Percentiles rank a stretch among this genome's conserved stretches.
These are phyloP conservation scores for Raffaelea arxii DNA, from an alignment of 2,329 filamentous ascomycete species.

Conservation along the genomic window DNA sequence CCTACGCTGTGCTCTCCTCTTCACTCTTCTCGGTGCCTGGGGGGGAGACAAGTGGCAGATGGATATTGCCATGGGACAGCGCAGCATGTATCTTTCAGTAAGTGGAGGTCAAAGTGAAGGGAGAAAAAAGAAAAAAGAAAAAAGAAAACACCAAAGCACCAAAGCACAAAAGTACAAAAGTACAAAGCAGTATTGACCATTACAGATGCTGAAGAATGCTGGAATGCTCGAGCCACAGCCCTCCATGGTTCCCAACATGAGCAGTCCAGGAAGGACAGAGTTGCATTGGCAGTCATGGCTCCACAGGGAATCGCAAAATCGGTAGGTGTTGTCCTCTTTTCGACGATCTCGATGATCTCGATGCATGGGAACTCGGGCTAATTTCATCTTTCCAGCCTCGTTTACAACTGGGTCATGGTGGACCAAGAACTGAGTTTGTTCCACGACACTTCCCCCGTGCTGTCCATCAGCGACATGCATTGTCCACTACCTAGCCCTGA, in stretches of 20 bases:
- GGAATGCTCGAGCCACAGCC: conserved; percentile 51
- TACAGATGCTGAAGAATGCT: conserved; percentile 57
- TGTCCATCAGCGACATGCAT: conserved; percentile 55
- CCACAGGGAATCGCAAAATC: conserved; percentile 52
- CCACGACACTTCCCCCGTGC: conserved; percentile 51
- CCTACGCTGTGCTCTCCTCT: conserved; percentile 55
- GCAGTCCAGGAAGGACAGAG: conserved; percentile 32
- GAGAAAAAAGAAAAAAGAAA: no score
- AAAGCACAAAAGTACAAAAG: no score
- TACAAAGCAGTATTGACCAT: neutral
- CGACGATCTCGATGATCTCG: conserved; percentile 12
- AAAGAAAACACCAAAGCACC: no score
- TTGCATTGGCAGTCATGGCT: conserved; percentile 56
- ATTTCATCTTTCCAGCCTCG: conserved; percentile 38
- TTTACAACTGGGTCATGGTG: conserved; percentile 69
- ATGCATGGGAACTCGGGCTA: no score
- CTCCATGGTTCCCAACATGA: conserved; percentile 32
- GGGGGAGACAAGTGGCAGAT: conserved; percentile 70
- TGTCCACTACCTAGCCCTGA: conserved; percentile 55
- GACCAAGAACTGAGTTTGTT: conserved; percentile 63
- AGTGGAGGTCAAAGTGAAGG: no score
- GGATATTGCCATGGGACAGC: conserved; percentile 66
- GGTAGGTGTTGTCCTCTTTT: conserved; percentile 30
- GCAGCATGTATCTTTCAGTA: conserved; percentile 60
- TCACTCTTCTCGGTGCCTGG: conserved; percentile 60